These are phyloP conservation scores for Komagataella kurtzmanii DNA, from an alignment of 805 yeast genomes.

Conservation along the genomic window DNA sequence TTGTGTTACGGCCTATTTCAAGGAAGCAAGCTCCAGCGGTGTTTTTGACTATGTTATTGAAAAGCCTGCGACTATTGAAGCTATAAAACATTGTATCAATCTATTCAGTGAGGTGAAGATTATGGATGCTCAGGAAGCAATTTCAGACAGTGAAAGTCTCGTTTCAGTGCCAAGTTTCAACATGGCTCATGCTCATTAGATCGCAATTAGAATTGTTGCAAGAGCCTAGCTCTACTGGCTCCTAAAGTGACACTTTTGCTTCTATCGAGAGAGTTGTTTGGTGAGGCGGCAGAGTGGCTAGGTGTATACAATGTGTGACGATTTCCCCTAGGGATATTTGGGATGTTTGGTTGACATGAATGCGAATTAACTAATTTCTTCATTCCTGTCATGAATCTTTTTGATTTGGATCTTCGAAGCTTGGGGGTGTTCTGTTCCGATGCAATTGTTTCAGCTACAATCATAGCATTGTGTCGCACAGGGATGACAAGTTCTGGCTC, in stretches of 20 bases:
- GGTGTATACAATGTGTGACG: not conserved
- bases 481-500: not conserved
- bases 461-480: not conserved
- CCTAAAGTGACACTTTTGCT: not conserved
- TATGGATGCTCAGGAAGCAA: constrained; percentile 15
- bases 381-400: not conserved
- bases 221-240: not conserved
- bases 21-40: constrained; percentile 44
- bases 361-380: not conserved
- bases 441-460: not conserved
- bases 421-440: not conserved
- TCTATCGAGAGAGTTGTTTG: not conserved
- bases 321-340: not conserved
- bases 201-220: not conserved
- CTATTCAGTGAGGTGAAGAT: constrained; percentile 8
- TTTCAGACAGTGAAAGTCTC: constrained; percentile 14
- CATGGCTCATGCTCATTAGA: not conserved
- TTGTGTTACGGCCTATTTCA: constrained; percentile 58
- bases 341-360: not conserved
- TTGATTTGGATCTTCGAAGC: not conserved
- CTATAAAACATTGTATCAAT: constrained; percentile 17
- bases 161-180: not conserved
- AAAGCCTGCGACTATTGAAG: constrained; percentile 41
- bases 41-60: constrained; percentile 61
- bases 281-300: not conserved